Evolutionary conservation across 352 stramenopile species (phyloP).

Genomic region (Globisporangium orthogonon): DNA sequence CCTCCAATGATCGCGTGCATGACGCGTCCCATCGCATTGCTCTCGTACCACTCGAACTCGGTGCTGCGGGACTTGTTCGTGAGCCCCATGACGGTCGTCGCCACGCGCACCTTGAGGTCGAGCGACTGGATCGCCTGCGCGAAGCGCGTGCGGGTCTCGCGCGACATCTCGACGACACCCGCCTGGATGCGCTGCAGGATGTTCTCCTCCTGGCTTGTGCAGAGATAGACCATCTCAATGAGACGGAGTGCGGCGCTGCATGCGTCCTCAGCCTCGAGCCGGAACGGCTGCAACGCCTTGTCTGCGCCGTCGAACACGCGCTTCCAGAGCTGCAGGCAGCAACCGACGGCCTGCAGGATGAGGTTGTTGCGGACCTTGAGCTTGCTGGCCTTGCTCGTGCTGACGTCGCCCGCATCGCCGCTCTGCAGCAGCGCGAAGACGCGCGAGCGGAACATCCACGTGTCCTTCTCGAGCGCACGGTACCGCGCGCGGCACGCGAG

Average conservation of each 20-base stretch:
- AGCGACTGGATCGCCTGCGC: constrained; percentile 52
- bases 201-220: constrained; percentile 70
- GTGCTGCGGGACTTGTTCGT: constrained; percentile 72
- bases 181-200: constrained; percentile 62
- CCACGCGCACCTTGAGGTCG: constrained; percentile 50
- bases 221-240: constrained; percentile 76
- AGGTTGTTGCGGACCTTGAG: constrained; percentile 56
- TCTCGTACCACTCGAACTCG: constrained; percentile 78
- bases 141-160: constrained; percentile 49
- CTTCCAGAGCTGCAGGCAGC: constrained; percentile 53
- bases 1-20: constrained; percentile 50
- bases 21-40: constrained; percentile 56
- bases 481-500: constrained; percentile 46
- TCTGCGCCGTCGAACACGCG: constrained; percentile 44
- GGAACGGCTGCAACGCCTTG: constrained; percentile 19
- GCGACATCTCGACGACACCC: constrained; percentile 45
- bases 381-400: constrained; percentile 34
- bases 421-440: constrained; percentile 53
- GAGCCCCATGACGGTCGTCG: constrained; percentile 60
- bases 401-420: constrained; percentile 17
- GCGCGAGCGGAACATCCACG: constrained; percentile 57
- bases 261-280: constrained; percentile 48
- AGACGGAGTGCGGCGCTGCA: constrained; percentile 60
- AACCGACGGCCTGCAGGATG: constrained; percentile 56
- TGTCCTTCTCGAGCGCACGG: constrained; percentile 27